Evolutionary conservation across 2,329 filamentous ascomycete genomes (phyloP).

Genomic region (Alternaria triticina): DNA sequence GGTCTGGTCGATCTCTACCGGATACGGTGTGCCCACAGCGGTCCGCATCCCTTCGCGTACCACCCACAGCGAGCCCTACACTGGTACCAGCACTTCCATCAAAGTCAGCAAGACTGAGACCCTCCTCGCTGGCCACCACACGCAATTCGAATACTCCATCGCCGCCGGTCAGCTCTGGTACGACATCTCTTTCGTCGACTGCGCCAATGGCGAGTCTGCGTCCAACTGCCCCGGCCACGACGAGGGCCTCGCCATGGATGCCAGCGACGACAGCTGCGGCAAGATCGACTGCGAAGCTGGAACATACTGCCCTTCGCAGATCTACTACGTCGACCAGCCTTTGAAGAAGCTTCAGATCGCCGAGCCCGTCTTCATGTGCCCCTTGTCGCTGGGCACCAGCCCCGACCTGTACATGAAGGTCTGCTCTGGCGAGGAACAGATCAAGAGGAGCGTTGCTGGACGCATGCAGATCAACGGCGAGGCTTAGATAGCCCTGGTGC

Average conservation of each 20-base stretch:
- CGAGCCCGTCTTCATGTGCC: conserved; percentile 34
- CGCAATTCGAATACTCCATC: conserved; percentile 38
- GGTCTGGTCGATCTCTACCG: conserved; percentile 30
- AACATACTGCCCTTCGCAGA: conserved; percentile 31
- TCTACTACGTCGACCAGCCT: conserved; percentile 34
- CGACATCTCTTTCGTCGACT: conserved; percentile 39
- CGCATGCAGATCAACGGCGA: conserved; percentile 15
- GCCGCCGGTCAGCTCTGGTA: conserved; percentile 27
- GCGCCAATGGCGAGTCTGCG: conserved; percentile 28
- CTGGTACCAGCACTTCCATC: conserved; percentile 24
- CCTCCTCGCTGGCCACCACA: conserved; percentile 26
- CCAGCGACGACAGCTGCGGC: conserved; percentile 18
- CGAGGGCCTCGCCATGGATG: conserved; percentile 28
- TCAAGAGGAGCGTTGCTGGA: conserved; percentile 36
- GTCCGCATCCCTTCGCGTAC: conserved; percentile 24
- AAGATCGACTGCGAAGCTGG: conserved; percentile 21
- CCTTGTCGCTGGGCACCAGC: conserved; percentile 11
- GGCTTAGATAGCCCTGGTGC: neutral
- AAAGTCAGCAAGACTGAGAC: conserved; percentile 35
- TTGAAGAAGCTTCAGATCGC: conserved; percentile 26
- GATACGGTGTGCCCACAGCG: conserved; percentile 1
- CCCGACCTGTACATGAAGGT: conserved; percentile 32
- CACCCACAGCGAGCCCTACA: conserved; percentile 28
- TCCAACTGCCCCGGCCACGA: conserved; percentile 30
- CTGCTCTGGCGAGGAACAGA: conserved; percentile 23